Base-by-base conservation (phyloP, 2,329 filamentous ascomycete species). In the Atkinsonella texensis region DNA sequence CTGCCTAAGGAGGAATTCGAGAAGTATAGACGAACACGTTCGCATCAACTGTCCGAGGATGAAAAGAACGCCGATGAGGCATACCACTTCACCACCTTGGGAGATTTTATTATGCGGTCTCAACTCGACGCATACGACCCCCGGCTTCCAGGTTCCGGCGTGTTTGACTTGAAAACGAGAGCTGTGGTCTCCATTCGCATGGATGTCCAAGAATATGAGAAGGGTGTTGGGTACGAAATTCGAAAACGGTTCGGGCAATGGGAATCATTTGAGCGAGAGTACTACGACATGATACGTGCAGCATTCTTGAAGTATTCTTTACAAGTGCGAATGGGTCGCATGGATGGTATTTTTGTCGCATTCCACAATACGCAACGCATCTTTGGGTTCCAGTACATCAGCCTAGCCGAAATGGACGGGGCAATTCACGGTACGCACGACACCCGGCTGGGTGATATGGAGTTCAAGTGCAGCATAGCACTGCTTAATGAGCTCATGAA, bases 311-410 rank as follows among this genome's bases (percentile, higher is more conserved):
- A 98, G 63, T 98, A 98, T 67, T 95, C 90, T 10, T 74, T 98
- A 32, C 93, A 98, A 68, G 94, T 91, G 31, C 87, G 93, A 44
- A 94, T 98, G 81, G 93, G 94, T 17, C 83, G 90, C 48, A 98
- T 98, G 94, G 91, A 98, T 63, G 93, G 93, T 50, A 96, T 97
- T 48, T 98, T 97, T 63, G 87, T 97, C 20, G 93, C 93, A 2
- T 98, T 83, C 65, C 93, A 98, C 72, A 98, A 98, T 65, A 87
- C 89, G 2, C 78, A 90, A 67, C 85, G 90, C 51, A 95, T 98
- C 48, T 98, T 98, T 64, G 93, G 93, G 6, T 98, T 98, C 67
- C 93, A 98, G 67, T 98, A 98, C 64, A 78, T 98, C 54, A 83
- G 83, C 53, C 70, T 97, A 13, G 65, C 79, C 4, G 93, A 98